phyloP scores from a whole-genome alignment of 1,139 yeast genomes.

The Candida glucosophila region DNA sequence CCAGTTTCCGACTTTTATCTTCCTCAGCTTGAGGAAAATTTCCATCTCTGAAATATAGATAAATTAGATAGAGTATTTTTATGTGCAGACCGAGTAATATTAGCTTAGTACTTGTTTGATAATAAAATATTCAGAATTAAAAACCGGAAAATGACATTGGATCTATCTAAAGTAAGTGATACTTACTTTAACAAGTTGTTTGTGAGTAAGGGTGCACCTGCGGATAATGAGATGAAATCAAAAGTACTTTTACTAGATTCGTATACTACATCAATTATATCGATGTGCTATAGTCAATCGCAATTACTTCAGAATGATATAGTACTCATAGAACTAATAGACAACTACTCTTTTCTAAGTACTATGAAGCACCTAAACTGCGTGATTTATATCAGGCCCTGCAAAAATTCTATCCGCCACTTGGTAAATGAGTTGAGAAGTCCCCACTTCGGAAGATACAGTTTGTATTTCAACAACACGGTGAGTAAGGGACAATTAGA shows the following conservation, averaged over 20 bases:
- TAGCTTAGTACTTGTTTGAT: conserved; percentile 1
- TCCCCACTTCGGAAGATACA: conserved; percentile 77
- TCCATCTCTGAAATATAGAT: conserved; percentile 6
- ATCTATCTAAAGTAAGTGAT: conserved; percentile 26
- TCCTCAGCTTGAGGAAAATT: conserved; percentile 13
- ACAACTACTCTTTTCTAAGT: conserved; percentile 55
- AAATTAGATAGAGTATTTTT: conserved; percentile 1
- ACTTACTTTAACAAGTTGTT: conserved; percentile 32
- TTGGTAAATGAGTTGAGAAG: conserved; percentile 58
- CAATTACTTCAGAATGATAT: conserved; percentile 74
- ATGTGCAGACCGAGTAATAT: conserved; percentile 1
- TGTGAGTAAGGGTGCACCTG: conserved; percentile 10
- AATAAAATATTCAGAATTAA: no score
- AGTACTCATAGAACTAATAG: conserved; percentile 67
- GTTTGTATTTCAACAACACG: conserved; percentile 67
- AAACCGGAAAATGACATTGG: conserved; percentile 23
- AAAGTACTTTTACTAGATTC: conserved; percentile 73
- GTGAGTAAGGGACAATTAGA: conserved; percentile 73
- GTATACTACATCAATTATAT: conserved; percentile 72
- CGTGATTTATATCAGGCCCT: conserved; percentile 71
- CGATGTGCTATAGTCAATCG: conserved; percentile 83
- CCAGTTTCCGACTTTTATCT: conserved; percentile 24
- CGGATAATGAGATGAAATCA: conserved; percentile 36
- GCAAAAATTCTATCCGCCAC: conserved; percentile 49
- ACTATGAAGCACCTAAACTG: conserved; percentile 76